Base-by-base conservation (phyloP, 331 rosid genomes). In the Acacia pycnantha region DNA sequence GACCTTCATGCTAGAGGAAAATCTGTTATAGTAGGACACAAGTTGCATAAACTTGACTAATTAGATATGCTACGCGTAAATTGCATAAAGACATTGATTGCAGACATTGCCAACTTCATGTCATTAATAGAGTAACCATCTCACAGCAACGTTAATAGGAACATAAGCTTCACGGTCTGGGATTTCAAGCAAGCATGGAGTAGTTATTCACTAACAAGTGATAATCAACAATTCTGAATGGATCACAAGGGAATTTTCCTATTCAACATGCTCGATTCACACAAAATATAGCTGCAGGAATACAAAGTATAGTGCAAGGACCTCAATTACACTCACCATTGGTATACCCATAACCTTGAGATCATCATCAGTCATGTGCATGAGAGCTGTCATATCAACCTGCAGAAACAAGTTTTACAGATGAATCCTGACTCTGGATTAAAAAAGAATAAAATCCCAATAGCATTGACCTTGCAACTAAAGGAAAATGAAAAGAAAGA, bases 351-450 rank as follows among this genome's bases (percentile, higher is more conserved):
- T 85, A 69, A 88, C 98, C 93, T 96, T 96, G 83, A 96, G 94
- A 85, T 96, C 99, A 24, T 94, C 97, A 70, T 96, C 99, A 74
- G 92, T 89, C 99, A 96, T 96, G 84, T 96, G 99, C 82, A 88
- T 80, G 76, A 96, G 98, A 58, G 98, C 98, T 43, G 97, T 82
- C 99, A 96, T 91, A 83, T 96, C 99, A 89, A 96, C 94, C 99
- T 96, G 86, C 66, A 85, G 22, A 82, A 82, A 84, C 64, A 68
- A 47, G 21, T 71, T 77, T 80, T 69, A 68, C 56, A 50, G 22
- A 67, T 67, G 78, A 70, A 58, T 65, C 67, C 44, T 27, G 33
- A 22, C 76, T 76, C 81, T 35, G 27, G 79, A 62, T 46, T n/a
- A 46, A 74, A 44, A 77, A 67, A 46, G 73, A 77, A 27, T 9